Base-by-base conservation (phyloP, 2,329 filamentous ascomycete species). In the Sarocladium oryzae region DNA sequence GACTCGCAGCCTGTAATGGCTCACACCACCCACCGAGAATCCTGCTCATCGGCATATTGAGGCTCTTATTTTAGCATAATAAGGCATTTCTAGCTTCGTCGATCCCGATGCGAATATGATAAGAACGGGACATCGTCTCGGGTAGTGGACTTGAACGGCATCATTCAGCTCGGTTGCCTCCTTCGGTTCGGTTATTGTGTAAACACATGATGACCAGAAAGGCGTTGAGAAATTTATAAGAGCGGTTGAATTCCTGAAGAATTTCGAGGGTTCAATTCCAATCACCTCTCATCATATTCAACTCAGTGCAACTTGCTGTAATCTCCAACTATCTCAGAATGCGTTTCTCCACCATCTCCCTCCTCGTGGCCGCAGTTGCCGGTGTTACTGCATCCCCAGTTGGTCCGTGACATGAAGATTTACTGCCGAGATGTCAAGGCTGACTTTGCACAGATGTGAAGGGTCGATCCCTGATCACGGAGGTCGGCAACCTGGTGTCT, bases 271-370 rank as follows among this genome's bases (percentile, higher is more conserved):
- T n/a, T n/a, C 28, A 32, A 32, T 32, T 32, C 28, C 28, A 32
- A 13, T 13, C 28, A 32, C 28, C 7, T 10, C 37, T n/a, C n/a
- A n/a, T n/a, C n/a, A n/a, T n/a, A n/a, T n/a, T n/a, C n/a, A n/a
- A n/a, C n/a, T n/a, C n/a, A n/a, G n/a, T n/a, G n/a, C n/a, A n/a
- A n/a, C n/a, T n/a, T n/a, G n/a, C n/a, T n/a, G n/a, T n/a, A n/a
- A n/a, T n/a, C n/a, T 41, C 18, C 21, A 23, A 21, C n/a, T 9
- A n/a, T 41, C 37, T 35, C 51, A 58, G 54, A 2, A 60, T 60
- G 57, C 57, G 55, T 50, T 58, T 57, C 56, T 53, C 55, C 38
- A 38, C 53, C 51, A 21, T 54, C 53, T 28, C 57, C 32, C 16
- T 51, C 15, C 35, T 48, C 30, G 57, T 53, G 45, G 38, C 56